phyloP scores from a whole-genome alignment of 306 rosid species.

The Spatholobus suberectus region DNA sequence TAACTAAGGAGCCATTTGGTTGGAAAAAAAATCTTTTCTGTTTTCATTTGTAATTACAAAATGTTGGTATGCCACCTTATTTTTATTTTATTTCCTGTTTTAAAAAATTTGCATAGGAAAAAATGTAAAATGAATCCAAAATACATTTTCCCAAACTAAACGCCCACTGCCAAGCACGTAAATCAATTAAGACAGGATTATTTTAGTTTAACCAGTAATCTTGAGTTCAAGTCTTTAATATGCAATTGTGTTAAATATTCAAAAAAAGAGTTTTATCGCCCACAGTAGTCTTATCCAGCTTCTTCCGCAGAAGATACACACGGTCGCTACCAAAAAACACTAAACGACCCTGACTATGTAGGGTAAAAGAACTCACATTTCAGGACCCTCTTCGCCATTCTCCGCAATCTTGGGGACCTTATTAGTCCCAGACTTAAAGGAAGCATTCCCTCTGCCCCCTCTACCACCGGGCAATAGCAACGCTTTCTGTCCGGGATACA shows the following conservation, averaged over 20 bases:
- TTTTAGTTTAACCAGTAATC: too few species aligned
- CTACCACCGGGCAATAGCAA: constrained; percentile 88
- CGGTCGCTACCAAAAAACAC: too few species aligned
- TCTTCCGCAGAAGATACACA: too few species aligned
- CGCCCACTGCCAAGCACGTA: too few species aligned
- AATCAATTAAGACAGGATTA: too few species aligned
- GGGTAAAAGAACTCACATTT: constrained; percentile 53
- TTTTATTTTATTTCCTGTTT: not conserved
- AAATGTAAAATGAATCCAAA: not conserved
- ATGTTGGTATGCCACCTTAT: not conserved
- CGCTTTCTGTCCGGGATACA: constrained; percentile 79
- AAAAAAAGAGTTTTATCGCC: too few species aligned
- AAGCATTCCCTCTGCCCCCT: constrained; percentile 96
- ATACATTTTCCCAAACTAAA: too few species aligned
- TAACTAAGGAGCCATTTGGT: too few species aligned
- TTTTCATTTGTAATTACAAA: not conserved
- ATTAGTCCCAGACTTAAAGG: constrained; percentile 80
- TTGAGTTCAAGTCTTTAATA: too few species aligned
- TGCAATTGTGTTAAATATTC: too few species aligned
- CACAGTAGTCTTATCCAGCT: too few species aligned
- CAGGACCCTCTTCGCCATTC: constrained; percentile 86
- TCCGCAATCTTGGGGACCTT: constrained; percentile 94
- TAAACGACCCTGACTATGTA: not conserved
- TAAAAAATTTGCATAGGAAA: not conserved
- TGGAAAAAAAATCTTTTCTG: not conserved